Percentiles rank a stretch among this genome's conserved stretches.
These are phyloP conservation scores for Cryptosporidium meleagridis DNA, from an alignment of 169 alveolate genomes.

Conservation along the genomic window DNA sequence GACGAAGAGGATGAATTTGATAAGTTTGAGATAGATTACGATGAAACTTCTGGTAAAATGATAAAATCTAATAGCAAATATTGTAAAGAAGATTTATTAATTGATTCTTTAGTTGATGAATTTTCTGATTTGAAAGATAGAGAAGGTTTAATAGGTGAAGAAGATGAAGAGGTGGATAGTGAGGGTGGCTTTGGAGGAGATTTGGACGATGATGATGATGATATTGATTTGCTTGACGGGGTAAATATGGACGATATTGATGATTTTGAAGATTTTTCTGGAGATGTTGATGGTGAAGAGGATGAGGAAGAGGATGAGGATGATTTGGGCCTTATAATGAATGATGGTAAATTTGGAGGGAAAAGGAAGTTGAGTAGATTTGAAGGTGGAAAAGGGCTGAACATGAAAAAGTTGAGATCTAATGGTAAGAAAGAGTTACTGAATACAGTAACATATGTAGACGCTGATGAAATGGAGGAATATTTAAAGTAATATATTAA, in stretches of 20 bases:
- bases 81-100: neutral
- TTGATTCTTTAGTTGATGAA: slow-evolving; percentile 61
- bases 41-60: slow-evolving; percentile 56
- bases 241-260: slow-evolving; percentile 76
- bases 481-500: slow-evolving; percentile 2
- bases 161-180: slow-evolving; percentile 7
- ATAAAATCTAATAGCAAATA: neutral
- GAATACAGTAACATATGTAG: slow-evolving; percentile 43
- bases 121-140: slow-evolving; percentile 11
- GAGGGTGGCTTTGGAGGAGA: slow-evolving; percentile 17
- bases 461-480: slow-evolving; percentile 72
- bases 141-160: slow-evolving; percentile 23
- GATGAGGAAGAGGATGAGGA: slow-evolving; percentile 18
- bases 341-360: neutral
- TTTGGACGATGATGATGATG: slow-evolving; percentile 60
- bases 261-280: slow-evolving; percentile 78
- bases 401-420: slow-evolving; percentile 1
- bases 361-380: slow-evolving; percentile 13
- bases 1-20: slow-evolving; percentile 20
- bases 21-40: slow-evolving; percentile 54
- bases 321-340: neutral
- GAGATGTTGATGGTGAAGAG: slow-evolving; percentile 27
- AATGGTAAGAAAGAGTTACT: neutral
- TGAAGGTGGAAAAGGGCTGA: slow-evolving; percentile 30
- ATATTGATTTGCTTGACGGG: slow-evolving; percentile 67